Evolutionary conservation across 2,329 filamentous ascomycete genomes (phyloP).

Genomic region (Pseudogymnoascus sp.): DNA sequence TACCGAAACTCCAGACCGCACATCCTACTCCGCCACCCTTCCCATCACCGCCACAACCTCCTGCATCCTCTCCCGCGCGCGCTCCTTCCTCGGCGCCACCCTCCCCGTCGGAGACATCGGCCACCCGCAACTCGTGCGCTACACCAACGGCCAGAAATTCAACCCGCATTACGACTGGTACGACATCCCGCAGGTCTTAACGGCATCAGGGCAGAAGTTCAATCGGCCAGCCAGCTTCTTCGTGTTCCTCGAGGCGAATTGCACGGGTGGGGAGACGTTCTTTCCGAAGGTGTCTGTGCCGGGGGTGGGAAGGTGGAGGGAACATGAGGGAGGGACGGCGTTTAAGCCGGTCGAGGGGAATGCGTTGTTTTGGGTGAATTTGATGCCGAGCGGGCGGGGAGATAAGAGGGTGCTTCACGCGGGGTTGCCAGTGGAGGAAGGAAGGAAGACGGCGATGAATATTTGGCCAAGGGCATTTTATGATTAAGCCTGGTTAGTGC

Average conservation of each 20-base stretch:
- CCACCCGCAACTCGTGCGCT: slow-evolving; percentile 6
- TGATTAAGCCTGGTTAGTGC: background rate
- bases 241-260: slow-evolving; percentile 16
- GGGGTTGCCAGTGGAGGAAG: slow-evolving; percentile 34
- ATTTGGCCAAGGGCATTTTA: slow-evolving; percentile 33
- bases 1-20: background rate
- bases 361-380: slow-evolving; percentile 40
- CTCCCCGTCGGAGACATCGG: background rate
- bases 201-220: slow-evolving; percentile 15
- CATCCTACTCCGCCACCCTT: background rate
- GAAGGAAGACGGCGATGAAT: slow-evolving; percentile 41
- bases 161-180: slow-evolving; percentile 16
- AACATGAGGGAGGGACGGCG: slow-evolving; percentile 35
- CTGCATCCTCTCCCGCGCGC: background rate
- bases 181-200: slow-evolving; percentile 4
- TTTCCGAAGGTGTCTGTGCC: slow-evolving; percentile 12
- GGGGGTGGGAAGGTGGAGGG: slow-evolving; percentile 26
- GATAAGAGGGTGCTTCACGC: slow-evolving; percentile 36
- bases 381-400: slow-evolving; percentile 37
- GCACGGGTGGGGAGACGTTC: slow-evolving; percentile 17
- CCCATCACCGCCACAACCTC: background rate
- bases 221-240: slow-evolving; percentile 19
- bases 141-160: slow-evolving; percentile 10
- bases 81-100: slow-evolving; percentile 7
- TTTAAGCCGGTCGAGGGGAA: slow-evolving; percentile 37